Base-by-base conservation (phyloP, 2,329 filamentous ascomycete species). In the Claviceps sp. region DNA sequence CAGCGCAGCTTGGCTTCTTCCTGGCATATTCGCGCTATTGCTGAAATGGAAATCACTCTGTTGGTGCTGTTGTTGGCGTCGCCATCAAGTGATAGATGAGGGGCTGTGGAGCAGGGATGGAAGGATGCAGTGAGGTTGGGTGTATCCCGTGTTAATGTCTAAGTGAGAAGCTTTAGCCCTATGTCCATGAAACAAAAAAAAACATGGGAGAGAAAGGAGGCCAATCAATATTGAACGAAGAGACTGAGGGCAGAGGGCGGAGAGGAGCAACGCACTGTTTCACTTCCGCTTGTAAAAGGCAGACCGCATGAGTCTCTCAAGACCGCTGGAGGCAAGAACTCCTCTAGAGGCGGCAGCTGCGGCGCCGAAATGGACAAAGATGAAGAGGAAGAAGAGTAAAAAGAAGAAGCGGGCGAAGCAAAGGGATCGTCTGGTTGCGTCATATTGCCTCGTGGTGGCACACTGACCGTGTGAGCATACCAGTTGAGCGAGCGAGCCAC, bases 1-100 rank as follows among this genome's bases (percentile, higher is more conserved):
- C 68, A 70, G 30, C 66, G 63, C 8, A 64, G 56, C 50, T 68
- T 69, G 14, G 68, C 66, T 47, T 70, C 67, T 55, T 70, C 67
- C 38, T 69, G 67, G 11, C 58, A 54, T 7, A 70, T 57, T 0
- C 65, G 67, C 1, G 67, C 70, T 2, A 60, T 61, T 45, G 69
- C 67, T 1, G 67, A 69, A 5, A 59, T 57, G 30, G 30, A 34
- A 4, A 34, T 34, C 9, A 11, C 30, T 34, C 30, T 34, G 3
- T 11, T 34, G 3, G 30, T 34, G 30, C 30, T 34, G 30, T 11
- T 34, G 3, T 34, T 34, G 52, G 60, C 65, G 26, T 62, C 62
- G 4, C 64, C 60, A 18, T 50, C 34, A 1, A 41, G 9, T 6
- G 38, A 53, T 5, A 44, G 5, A 7, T 43, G 40, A 3, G 48